phyloP scores from a whole-genome alignment of 257 asterid genomes.

The Fraxinus americana region DNA sequence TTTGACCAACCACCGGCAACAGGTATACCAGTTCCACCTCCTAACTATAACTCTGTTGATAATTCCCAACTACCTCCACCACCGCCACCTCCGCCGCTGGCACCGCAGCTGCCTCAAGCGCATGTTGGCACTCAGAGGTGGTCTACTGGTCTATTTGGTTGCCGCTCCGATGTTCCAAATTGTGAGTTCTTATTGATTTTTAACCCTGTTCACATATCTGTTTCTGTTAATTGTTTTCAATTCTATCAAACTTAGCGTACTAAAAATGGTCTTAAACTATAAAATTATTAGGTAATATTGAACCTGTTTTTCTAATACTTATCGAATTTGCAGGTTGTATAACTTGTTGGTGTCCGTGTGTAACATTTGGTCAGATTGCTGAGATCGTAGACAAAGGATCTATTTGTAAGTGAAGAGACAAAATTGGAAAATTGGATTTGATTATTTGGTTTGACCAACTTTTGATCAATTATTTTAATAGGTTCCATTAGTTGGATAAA shows the following conservation, averaged over 20 bases:
- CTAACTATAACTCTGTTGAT: neutral
- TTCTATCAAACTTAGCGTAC: too few species aligned
- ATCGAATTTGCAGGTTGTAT: neutral
- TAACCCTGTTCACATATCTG: neutral
- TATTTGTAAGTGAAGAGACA: neutral
- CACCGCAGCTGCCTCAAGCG: neutral
- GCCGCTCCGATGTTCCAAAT: conserved; percentile 20
- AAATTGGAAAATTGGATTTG: too few species aligned
- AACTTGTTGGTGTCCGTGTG: neutral
- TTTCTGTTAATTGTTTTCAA: too few species aligned
- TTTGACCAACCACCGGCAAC: neutral
- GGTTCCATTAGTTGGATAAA: too few species aligned
- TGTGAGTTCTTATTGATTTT: conserved; percentile 23
- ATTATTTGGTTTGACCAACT: too few species aligned
- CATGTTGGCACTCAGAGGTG: conserved; percentile 16
- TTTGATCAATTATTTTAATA: too few species aligned
- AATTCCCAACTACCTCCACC: neutral
- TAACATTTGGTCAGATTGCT: conserved; percentile 8
- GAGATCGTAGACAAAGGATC: conserved; percentile 2
- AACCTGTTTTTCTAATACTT: neutral
- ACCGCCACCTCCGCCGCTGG: neutral
- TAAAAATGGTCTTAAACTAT: too few species aligned
- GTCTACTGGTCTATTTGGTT: conserved; percentile 30
- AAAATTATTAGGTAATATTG: too few species aligned
- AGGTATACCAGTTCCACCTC: neutral